Evolutionary conservation across 2,329 filamentous ascomycete genomes (phyloP), one percentile per base, ranked within the genome.

Genomic region (Capronia coronata): DNA sequence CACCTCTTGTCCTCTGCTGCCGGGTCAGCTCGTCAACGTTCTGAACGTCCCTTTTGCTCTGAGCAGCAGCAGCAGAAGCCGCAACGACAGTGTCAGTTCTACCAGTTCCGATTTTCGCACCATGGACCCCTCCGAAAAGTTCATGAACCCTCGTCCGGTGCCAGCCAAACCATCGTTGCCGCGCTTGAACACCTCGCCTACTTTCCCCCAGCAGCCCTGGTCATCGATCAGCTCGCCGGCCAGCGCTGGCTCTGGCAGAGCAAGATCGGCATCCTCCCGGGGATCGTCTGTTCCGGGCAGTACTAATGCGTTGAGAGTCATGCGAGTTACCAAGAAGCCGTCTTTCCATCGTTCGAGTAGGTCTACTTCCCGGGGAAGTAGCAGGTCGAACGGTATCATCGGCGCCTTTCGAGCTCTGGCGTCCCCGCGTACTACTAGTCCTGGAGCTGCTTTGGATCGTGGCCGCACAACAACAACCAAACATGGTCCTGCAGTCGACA

Each of bases 21-120:
- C 91, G 2, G 91, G 91, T 11, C 91, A 96, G 67, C 78, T 78
- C 1, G 80, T 96, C 64, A 96, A 97, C 68, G 79, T 88, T 11
- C 72, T 97, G 48, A 82, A 86, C 47, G 80, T 97, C 9, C 91
- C 91, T 11, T 72, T 80, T 27, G 84, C 94, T 65, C 62, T 74
- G 32, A 76, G 67, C 41, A 67, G 64, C 11, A 67, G 64, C 11
- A 55, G 53, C 55, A 75, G 80, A 51, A 69, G 75, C 52, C 78
- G 84, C 54, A 85, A 83, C 61, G 79, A 75, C 49, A 89, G 84
- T 3, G 72, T 80, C 58, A 82, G 72, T 59, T 84, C 81, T 5
- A 69, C 73, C 43, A 73, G 69, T 37, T 72, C 75, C 46, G 76
- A 83, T 58, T 77, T 78, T 60, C 84, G 80, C 64, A 93, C 87